Conservation (phyloP, 148 eudicot species). For the Cornus suecica region DNA sequence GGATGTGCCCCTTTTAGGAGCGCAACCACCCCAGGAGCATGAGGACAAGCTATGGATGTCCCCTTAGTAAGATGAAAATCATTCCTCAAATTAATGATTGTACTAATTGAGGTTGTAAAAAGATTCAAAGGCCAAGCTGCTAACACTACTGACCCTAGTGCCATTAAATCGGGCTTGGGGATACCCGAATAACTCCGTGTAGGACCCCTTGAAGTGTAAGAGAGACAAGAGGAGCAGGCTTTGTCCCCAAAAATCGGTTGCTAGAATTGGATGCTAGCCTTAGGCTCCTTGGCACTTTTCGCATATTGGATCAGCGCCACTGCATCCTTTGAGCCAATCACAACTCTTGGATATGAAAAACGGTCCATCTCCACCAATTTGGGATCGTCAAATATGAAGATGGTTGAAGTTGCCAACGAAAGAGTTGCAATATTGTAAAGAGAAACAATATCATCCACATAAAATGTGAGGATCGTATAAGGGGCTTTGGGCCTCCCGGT, state of each 20-base stretch:
- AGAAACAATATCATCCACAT: background rate
- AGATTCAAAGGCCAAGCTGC: slow-evolving; percentile 17
- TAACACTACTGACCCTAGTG: slow-evolving; percentile 19
- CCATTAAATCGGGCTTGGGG: slow-evolving; percentile 30
- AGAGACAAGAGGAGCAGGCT: slow-evolving; percentile 19
- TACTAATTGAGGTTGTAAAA: background rate
- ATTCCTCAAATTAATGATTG: background rate
- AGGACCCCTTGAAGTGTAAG: slow-evolving; percentile 28
- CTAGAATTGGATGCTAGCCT: slow-evolving; percentile 8
- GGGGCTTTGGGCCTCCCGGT: background rate
- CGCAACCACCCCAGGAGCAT: slow-evolving; percentile 30
- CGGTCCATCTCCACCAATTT: background rate
- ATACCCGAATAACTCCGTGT: slow-evolving; percentile 16
- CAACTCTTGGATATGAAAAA: background rate
- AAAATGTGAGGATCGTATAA: background rate
- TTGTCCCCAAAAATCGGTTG: slow-evolving; percentile 22
- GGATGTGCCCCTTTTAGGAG: slow-evolving; percentile 30
- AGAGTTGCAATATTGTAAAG: no score
- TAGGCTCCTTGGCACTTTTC: background rate
- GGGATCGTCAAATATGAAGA: slow-evolving; percentile 20
- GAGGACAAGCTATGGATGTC: slow-evolving; percentile 36
- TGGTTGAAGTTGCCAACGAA: slow-evolving; percentile 7
- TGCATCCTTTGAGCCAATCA: slow-evolving; percentile 2
- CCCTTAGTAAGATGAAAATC: slow-evolving; percentile 20
- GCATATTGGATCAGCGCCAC: background rate